Base-by-base conservation (phyloP, 768 basidiomycete species). In the Collybia mongolica region DNA sequence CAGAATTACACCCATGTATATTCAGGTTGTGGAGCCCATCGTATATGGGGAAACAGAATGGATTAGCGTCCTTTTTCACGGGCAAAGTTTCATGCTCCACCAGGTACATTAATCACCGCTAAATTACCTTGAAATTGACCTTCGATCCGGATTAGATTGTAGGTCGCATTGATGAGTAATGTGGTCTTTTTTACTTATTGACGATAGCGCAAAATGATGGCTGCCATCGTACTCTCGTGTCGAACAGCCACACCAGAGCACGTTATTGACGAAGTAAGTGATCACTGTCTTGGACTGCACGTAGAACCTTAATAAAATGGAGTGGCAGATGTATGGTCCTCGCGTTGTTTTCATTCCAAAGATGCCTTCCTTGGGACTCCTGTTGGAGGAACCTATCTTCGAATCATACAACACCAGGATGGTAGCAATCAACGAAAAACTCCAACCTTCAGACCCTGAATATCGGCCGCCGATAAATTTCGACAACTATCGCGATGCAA, bases 11-110 rank as follows among this genome's bases (percentile, higher is more conserved):
- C 19, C 15, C 3, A 32, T 20, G 20, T 12, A 49, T 8, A 28
- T 9, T 2, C 52, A 93, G 91, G 72, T 95, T 39, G 72, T 79
- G 5, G 90, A 96, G 44, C 95, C 96, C n/a, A 82, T 79, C 3
- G 88, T 96, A 2, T 87, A 93, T 54, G 93, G 90, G 18, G 86
- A 85, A 35, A 95, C 90, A 1, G 96, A 99, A 62, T 98, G 96
- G 95, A 82, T 98, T 39, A 89, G 88, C 39, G 85, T 98, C 17
- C 74, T 89, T 52, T 88, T 97, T 65, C 93, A 98, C 63, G 97
- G 96, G 0, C 97, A 99, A 67, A 94, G 92, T 59, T 99, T 99
- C 67, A 98, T 99, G 97, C 71, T 99, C 47, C 96, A 99, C 67
- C 97, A 99, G 76, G 94, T 94, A 60, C 24, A 46, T 77, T 70